Evolutionary conservation across 495 filamentous ascomycete genomes (phyloP).

Genomic region (Tuber microsphaerosporum): DNA sequence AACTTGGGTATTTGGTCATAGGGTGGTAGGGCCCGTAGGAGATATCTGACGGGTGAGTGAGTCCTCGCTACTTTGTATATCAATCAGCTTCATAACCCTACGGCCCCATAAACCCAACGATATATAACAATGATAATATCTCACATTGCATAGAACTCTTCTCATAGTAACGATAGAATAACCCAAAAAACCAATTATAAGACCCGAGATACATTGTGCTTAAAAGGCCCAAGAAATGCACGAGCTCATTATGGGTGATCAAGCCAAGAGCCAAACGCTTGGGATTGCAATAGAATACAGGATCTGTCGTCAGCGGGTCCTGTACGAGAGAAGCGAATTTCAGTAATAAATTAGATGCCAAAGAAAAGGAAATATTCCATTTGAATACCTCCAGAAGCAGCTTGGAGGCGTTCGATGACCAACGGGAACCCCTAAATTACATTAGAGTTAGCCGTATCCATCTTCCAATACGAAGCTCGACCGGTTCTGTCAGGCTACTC

Average conservation of each 20-base stretch:
- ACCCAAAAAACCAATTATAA: not conserved
- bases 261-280: not conserved
- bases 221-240: not conserved
- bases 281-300: not conserved
- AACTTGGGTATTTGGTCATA: too few relatives aligned
- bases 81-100: too few relatives aligned
- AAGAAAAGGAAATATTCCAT: not conserved
- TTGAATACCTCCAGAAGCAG: not conserved
- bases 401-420: not conserved
- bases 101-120: too few relatives aligned
- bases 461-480: not conserved
- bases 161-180: not conserved
- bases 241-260: not conserved
- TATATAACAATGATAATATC: too few relatives aligned
- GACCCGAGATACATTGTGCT: not conserved
- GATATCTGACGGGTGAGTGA: too few relatives aligned
- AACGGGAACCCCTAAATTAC: not conserved
- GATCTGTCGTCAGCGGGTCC: not conserved
- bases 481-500: not conserved
- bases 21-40: too few relatives aligned
- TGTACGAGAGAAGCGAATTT: not conserved
- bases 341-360: not conserved
- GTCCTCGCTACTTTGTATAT: too few relatives aligned
- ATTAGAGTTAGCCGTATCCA: not conserved
- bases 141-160: not conserved